phyloP scores from a whole-genome alignment of 2,329 filamentous ascomycete species.

The Fulvia fulva region DNA sequence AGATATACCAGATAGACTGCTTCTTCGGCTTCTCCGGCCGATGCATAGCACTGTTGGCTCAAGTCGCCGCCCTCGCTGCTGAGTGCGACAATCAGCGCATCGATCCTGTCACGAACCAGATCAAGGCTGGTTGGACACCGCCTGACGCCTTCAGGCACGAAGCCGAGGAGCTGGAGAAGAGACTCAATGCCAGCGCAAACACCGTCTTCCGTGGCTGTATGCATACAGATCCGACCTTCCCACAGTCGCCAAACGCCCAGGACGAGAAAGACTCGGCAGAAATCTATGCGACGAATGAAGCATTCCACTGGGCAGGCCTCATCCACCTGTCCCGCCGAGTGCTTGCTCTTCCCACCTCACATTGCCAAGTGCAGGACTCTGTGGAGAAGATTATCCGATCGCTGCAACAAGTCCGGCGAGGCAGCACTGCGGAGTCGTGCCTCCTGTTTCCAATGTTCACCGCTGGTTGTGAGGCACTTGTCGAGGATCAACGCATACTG shows the following conservation, averaged over 20 bases:
- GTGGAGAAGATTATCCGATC: conserved; percentile 61
- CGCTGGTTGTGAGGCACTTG: conserved; percentile 68
- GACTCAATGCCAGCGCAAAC: conserved; percentile 55
- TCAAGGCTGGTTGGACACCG: conserved; percentile 57
- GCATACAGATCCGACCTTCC: conserved; percentile 40
- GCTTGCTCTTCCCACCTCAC: conserved; percentile 55
- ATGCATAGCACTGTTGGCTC: conserved; percentile 66
- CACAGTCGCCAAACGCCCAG: conserved; percentile 26
- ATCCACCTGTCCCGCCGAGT: conserved; percentile 73
- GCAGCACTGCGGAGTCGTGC: conserved; percentile 69
- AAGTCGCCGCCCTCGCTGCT: conserved; percentile 67
- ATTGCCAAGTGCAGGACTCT: conserved; percentile 59
- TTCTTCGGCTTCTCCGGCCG: conserved; percentile 73
- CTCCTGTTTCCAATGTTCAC: conserved; percentile 79
- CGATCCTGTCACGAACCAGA: conserved; percentile 46
- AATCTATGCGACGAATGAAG: conserved; percentile 68
- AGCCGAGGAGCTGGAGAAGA: conserved; percentile 57
- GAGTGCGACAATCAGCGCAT: conserved; percentile 65
- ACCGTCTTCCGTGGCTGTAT: conserved; percentile 43
- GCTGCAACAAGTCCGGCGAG: conserved; percentile 59
- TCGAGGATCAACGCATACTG: conserved; percentile 52
- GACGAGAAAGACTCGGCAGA: conserved; percentile 57
- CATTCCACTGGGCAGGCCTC: conserved; percentile 74
- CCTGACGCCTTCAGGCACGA: conserved; percentile 50
- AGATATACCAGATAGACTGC: conserved; percentile 66